These are phyloP conservation scores for Linderniella brevidens DNA, from an alignment of 257 asterid genomes.

Conservation along the genomic window DNA sequence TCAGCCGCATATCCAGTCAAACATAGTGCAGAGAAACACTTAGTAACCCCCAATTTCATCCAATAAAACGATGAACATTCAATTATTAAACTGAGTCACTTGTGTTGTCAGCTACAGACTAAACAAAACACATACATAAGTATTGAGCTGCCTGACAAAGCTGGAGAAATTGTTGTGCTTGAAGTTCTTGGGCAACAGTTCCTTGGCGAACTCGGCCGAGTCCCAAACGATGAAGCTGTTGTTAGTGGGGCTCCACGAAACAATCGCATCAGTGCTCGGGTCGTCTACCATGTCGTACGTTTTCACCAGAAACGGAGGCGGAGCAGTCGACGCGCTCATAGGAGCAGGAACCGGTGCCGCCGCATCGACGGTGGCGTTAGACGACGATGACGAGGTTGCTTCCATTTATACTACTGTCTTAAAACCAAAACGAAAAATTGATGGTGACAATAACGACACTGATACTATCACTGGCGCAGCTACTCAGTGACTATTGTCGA, in stretches of 20 bases:
- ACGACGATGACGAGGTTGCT: too few species aligned
- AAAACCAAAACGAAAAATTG: too few species aligned
- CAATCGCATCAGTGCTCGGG: constrained; percentile 43
- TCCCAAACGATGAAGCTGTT: constrained; percentile 77
- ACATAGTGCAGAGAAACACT: constrained; percentile 4
- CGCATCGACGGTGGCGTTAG: not conserved
- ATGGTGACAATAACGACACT: not conserved
- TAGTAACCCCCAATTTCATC: too few species aligned
- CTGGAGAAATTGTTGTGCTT: constrained; percentile 83
- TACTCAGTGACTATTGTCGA: too few species aligned
- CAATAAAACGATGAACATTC: too few species aligned
- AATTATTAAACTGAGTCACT: too few species aligned
- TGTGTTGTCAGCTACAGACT: too few species aligned
- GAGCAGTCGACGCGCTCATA: constrained; percentile 34
- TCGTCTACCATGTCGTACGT: constrained; percentile 86
- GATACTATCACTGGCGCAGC: too few species aligned
- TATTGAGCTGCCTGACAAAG: constrained; percentile 53
- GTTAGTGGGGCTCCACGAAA: constrained; percentile 56
- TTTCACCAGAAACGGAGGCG: constrained; percentile 66
- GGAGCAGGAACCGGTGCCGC: constrained; percentile 28
- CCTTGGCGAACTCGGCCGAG: constrained; percentile 53
- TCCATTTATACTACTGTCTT: too few species aligned
- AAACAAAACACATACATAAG: constrained; percentile 23
- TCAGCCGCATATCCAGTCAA: not conserved
- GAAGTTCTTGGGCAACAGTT: constrained; percentile 54